phyloP scores from a whole-genome alignment of 179 eudicot genomes.

The Patellifolia procumbens region DNA sequence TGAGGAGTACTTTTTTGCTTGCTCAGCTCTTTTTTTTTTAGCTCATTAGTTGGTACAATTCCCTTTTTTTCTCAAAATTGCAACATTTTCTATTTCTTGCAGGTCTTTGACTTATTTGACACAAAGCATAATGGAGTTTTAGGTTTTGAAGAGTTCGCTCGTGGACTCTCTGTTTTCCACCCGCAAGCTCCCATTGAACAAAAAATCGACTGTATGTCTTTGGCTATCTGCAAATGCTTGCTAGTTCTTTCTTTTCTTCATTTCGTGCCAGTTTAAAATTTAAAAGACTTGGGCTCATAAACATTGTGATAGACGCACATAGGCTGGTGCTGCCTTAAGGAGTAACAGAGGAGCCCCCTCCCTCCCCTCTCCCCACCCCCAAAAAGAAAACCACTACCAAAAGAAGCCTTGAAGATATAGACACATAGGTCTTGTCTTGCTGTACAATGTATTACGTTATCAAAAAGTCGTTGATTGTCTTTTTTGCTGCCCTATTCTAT shows the following conservation, averaged over 20 bases:
- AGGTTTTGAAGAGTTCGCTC: slow-evolving; percentile 97
- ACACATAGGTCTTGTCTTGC: background rate
- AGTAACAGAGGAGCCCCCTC: no score
- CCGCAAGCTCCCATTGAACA: slow-evolving; percentile 94
- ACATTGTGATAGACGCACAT: no score
- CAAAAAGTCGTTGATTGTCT: background rate
- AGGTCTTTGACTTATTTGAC: slow-evolving; percentile 98
- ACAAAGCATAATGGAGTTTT: slow-evolving; percentile 92
- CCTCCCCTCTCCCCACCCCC: no score
- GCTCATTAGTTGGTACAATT: background rate
- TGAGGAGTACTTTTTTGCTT: slow-evolving; percentile 6
- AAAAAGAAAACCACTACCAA: background rate
- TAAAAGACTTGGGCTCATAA: background rate
- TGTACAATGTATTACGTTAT: background rate
- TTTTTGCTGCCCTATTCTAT: background rate
- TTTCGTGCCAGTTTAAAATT: background rate
- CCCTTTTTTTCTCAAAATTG: background rate
- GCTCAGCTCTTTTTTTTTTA: background rate
- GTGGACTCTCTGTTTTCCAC: slow-evolving; percentile 96
- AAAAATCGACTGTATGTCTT: slow-evolving; percentile 84
- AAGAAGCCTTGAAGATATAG: background rate
- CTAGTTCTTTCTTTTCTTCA: background rate
- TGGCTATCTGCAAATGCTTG: slow-evolving; percentile 9
- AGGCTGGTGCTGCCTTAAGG: no score
- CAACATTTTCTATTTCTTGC: slow-evolving; percentile 23